These are phyloP conservation scores for Maudiozyma pseudohumilis DNA, from an alignment of 805 yeast genomes.

Conservation along the genomic window DNA sequence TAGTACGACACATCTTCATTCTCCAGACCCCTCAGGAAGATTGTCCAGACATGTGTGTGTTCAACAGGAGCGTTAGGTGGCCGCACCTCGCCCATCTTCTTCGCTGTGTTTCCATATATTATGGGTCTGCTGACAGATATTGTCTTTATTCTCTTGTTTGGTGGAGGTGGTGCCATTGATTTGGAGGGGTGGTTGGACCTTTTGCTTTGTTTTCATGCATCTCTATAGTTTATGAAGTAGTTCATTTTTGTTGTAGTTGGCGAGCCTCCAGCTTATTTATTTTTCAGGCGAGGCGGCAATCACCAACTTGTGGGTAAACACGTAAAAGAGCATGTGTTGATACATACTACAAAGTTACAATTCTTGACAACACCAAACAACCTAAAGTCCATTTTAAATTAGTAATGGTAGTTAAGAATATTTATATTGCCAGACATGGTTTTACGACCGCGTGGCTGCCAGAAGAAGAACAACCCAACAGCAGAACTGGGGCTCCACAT, in stretches of 20 bases:
- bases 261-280: too few relatives aligned
- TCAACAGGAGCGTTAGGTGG: conserved; percentile 65
- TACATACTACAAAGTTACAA: too few relatives aligned
- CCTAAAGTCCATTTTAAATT: too few relatives aligned
- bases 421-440: conserved; percentile 79
- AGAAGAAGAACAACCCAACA: conserved; percentile 28
- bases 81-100: conserved; percentile 47
- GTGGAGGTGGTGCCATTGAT: conserved; percentile 19
- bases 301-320: too few relatives aligned
- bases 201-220: not conserved
- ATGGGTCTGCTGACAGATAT: conserved; percentile 70
- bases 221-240: too few relatives aligned
- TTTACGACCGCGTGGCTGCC: conserved; percentile 71
- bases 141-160: conserved; percentile 34
- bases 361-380: too few relatives aligned
- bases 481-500: conserved; percentile 83
- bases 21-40: conserved; percentile 72
- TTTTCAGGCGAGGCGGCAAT: too few relatives aligned
- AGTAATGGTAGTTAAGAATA: conserved; percentile 45
- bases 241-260: too few relatives aligned
- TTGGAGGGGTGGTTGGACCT: not conserved
- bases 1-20: conserved; percentile 72
- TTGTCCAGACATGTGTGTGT: conserved; percentile 94
- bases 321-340: too few relatives aligned
- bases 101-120: conserved; percentile 71